Base-by-base conservation (phyloP, 2,329 filamentous ascomycete genomes). In the Nigrograna mackinnonii region DNA sequence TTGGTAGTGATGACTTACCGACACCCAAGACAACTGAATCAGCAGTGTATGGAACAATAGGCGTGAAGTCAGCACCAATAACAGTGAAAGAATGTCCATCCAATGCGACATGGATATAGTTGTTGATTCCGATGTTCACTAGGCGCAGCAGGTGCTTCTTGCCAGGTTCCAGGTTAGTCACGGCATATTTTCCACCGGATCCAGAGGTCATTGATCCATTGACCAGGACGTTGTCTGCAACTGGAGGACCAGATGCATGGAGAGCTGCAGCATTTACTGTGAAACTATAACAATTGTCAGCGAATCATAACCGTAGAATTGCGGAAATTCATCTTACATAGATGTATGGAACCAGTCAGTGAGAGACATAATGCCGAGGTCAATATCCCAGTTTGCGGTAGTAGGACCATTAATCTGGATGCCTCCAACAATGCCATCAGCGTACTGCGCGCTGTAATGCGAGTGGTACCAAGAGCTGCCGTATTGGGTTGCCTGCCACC, bases 201-300 rank as follows among this genome's bases (percentile, higher is more conserved):
- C 42, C 16, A 22, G 58, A 64, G 28, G 54, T 66, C 69, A 79
- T 83, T 42, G 81, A 82, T 31, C 84, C 84, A 52, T 79, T 79
- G 18, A 79, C 70, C 70, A 66, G 57, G 2, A 66, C 43, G 21
- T 72, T 71, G n/a, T 85, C 81, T 24, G 62, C 64, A 20, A 60
- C 64, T 5, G 71, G 71, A n/a, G 69, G 67, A 4, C 58, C 58
- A 7, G 43, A 57, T 30, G 67, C 64, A 42, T 73, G 71, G 9
- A 71, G 55, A 22, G 64, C 58, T 16, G 53, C 50, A 45, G 46
- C 60, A 34, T 55, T 60, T 49, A 57, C 67, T 38, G 43, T 63
- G 58, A 63, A 62, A 4, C 53, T 64, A 16, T 43, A 22, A 5
- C 9, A 11, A 12, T 36, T 28, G 24, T 28, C 14, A 28, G 24